A percentile compares a stretch with the other conserved stretches of the same genome.
These are phyloP conservation scores for Cercospora canescens DNA, from an alignment of 2,329 filamentous ascomycete species.

Conservation along the genomic window DNA sequence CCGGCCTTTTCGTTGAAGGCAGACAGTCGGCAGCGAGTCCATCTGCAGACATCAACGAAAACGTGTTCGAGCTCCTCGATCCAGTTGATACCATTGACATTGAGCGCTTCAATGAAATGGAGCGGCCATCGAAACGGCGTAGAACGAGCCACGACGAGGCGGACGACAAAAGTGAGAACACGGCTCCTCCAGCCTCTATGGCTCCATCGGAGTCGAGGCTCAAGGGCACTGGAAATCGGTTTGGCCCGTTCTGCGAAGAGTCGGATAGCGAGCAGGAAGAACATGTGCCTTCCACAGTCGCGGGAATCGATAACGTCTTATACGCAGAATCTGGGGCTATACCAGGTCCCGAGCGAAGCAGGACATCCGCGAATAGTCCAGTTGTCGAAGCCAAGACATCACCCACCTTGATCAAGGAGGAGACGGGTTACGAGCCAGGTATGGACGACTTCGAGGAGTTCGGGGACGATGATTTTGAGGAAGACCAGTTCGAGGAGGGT, in stretches of 20 bases:
- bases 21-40: background rate
- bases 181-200: slow-evolving; percentile 38
- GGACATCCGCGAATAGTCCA: background rate
- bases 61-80: slow-evolving; percentile 1
- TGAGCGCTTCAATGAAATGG: slow-evolving; percentile 46
- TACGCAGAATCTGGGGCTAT: slow-evolving; percentile 15
- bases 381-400: background rate
- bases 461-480: slow-evolving; percentile 59
- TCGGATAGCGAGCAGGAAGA: slow-evolving; percentile 60
- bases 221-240: background rate
- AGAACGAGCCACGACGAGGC: slow-evolving; percentile 29
- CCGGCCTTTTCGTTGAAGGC: slow-evolving; percentile 41
- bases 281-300: slow-evolving; percentile 29
- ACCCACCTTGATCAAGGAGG: slow-evolving; percentile 45
- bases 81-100: slow-evolving; percentile 29
- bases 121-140: slow-evolving; percentile 44
- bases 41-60: background rate
- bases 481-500: slow-evolving; percentile 57
- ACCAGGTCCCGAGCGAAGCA: slow-evolving; percentile 13
- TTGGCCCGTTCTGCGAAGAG: slow-evolving; percentile 69
- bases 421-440: slow-evolving; percentile 50
- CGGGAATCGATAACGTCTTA: slow-evolving; percentile 16
- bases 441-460: slow-evolving; percentile 54
- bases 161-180: slow-evolving; percentile 30
- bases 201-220: background rate